Evolutionary conservation across 179 eudicot species (phyloP), one percentile per base, ranked within the genome.

Genomic region (Spergularia azorica): DNA sequence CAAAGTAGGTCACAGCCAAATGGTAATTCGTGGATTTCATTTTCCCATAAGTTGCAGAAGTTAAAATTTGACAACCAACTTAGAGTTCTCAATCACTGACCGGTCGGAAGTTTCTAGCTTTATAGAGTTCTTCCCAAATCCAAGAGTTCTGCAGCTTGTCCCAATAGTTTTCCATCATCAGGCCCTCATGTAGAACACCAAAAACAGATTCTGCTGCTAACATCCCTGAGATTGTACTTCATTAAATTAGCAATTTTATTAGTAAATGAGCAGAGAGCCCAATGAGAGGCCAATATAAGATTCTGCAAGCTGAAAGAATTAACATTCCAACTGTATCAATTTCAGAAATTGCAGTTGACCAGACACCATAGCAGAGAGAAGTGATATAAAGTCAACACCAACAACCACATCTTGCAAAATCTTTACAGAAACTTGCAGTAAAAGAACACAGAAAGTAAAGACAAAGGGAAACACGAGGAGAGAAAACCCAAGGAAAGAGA

Each of bases 161-260:
- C 98, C 98, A 95, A 76, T 89, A 95, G 2, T 77, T 74, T 55
- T 89, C 94, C 92, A 91, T 88, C 77, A 79, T 63, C 62, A 78
- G 80, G 75, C 90, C 93, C 75, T 90, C 89, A 76, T 88, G 90
- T 43, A 95, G 86, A 76, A 76, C 80, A 73, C 76, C 80, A 78
- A 93, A 95, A 67, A 90, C 90, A 87, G 94, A 84, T 82, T 95
- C 99, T 72, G 97, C 99, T 55, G 97, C 99, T 73, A 95, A 79
- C 98, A 91, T 95, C 60, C 99, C 99, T 95, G 84, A 64, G 77
- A 60, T 38, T 73, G 38, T 10, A 41, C 39, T 67, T 32, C 0
- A 18, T 20, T 62, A 63, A 65, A 69, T n/a, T 16, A 57, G 18
- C 13, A 6, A 20, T 74, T 17, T 70, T 14, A 67, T 26, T 50